Percentiles rank a stretch among this genome's conserved stretches.
These are phyloP conservation scores for Schoenoplectus tabernaemontani DNA, from an alignment of 202 grass and related monocot species.

Conservation along the genomic window DNA sequence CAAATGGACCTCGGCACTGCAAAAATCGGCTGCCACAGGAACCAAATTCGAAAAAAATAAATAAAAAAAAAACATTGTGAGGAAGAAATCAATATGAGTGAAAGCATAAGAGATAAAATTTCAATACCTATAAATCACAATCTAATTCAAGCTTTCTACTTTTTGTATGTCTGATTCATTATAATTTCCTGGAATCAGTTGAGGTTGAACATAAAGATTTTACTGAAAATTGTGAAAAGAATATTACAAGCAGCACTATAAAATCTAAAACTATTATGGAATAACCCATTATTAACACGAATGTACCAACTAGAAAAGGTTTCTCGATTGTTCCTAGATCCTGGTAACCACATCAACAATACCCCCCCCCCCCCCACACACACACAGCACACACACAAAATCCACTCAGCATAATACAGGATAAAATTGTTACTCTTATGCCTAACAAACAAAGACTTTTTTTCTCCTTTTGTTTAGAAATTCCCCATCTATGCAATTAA, in stretches of 20 bases:
- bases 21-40: conserved; percentile 78
- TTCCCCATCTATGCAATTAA: background rate
- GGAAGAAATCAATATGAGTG: background rate
- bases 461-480: background rate
- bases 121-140: conserved; percentile 3
- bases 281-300: background rate
- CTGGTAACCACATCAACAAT: background rate
- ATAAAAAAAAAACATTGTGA: background rate
- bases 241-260: background rate
- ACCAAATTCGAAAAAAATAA: conserved; percentile 14
- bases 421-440: background rate
- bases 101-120: background rate
- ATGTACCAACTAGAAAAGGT: background rate
- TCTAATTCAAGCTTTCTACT: background rate
- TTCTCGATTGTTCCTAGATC: background rate
- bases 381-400: background rate
- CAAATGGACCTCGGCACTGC: conserved; percentile 89
- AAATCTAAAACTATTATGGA: background rate
- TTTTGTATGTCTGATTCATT: background rate
- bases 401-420: background rate
- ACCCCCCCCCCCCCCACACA: background rate
- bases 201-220: background rate
- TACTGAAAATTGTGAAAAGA: background rate
- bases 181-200: background rate
- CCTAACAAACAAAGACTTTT: background rate